phyloP scores from a whole-genome alignment of 305 asterid genomes.

The Andrographis paniculata region DNA sequence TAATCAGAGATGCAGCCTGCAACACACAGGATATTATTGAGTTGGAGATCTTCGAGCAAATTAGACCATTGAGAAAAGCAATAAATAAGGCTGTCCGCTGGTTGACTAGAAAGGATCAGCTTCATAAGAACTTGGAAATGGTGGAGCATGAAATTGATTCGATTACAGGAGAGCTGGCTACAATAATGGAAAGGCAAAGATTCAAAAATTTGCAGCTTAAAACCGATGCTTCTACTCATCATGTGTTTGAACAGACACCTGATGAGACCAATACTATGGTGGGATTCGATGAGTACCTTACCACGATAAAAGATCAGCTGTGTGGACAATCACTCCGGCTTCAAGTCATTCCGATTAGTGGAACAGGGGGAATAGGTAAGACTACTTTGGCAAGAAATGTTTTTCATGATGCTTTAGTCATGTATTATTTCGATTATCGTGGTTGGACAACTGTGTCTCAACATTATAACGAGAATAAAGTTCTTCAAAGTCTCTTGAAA shows the following conservation, averaged over 20 bases:
- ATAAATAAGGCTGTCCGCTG: too few relatives aligned
- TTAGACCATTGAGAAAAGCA: background rate
- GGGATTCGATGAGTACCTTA: background rate
- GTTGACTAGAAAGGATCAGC: too few relatives aligned
- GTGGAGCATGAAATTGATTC: too few relatives aligned
- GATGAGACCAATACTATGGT: background rate
- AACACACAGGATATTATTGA: too few relatives aligned
- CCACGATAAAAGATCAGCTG: background rate
- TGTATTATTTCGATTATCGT: constrained; percentile 11
- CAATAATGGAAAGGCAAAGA: too few relatives aligned
- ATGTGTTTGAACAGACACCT: too few relatives aligned
- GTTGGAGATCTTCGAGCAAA: too few relatives aligned
- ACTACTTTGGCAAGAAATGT: constrained; percentile 13
- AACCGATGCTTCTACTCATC: background rate
- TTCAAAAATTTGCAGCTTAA: too few relatives aligned
- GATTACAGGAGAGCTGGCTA: too few relatives aligned
- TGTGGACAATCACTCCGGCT: background rate
- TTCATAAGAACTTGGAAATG: too few relatives aligned
- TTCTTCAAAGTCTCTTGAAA: constrained; percentile 13
- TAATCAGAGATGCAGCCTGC: too few relatives aligned
- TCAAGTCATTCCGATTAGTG: constrained; percentile 11
- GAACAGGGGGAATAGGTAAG: constrained; percentile 20
- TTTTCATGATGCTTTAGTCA: constrained; percentile 9
- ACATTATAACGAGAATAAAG: background rate
- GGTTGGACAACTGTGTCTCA: constrained; percentile 20